Evolutionary conservation across 306 rosid genomes (phyloP).

Genomic region (Crataegus laevigata): DNA sequence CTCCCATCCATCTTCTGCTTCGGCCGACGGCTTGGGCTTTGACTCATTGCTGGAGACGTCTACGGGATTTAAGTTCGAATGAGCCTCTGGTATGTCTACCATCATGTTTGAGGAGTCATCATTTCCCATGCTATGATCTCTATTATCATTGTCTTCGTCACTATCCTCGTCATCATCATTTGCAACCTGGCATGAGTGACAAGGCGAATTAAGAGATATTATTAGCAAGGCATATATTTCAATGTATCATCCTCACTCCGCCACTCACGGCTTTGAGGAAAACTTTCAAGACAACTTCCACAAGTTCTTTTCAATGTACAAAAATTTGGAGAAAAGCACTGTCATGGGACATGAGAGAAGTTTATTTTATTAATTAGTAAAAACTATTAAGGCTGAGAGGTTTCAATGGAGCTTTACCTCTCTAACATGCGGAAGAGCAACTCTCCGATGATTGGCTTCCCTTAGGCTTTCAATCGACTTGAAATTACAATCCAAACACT

Average conservation of each 20-base stretch:
- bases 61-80: constrained; percentile 8
- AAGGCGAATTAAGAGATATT: background rate
- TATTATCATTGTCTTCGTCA: background rate
- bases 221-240: background rate
- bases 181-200: constrained; percentile 20
- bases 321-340: background rate
- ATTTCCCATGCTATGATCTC: background rate
- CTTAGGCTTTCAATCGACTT: constrained; percentile 39
- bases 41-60: background rate
- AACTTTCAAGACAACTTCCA: background rate
- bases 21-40: constrained; percentile 16
- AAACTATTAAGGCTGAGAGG: background rate
- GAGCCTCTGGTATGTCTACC: constrained; percentile 15
- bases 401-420: constrained; percentile 32
- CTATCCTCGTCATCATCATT: constrained; percentile 10
- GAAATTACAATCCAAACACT: constrained; percentile 48
- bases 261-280: background rate
- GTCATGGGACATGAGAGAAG: background rate
- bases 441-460: constrained; percentile 33
- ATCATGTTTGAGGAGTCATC: constrained; percentile 30
- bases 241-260: background rate
- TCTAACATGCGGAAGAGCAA: constrained; percentile 26
- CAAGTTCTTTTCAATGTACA: background rate
- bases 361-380: background rate
- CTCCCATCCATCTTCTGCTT: constrained; percentile 55